Base-by-base conservation (phyloP, 371 early-diverging fungal genomes). In the Lichtheimia corymbifera region DNA sequence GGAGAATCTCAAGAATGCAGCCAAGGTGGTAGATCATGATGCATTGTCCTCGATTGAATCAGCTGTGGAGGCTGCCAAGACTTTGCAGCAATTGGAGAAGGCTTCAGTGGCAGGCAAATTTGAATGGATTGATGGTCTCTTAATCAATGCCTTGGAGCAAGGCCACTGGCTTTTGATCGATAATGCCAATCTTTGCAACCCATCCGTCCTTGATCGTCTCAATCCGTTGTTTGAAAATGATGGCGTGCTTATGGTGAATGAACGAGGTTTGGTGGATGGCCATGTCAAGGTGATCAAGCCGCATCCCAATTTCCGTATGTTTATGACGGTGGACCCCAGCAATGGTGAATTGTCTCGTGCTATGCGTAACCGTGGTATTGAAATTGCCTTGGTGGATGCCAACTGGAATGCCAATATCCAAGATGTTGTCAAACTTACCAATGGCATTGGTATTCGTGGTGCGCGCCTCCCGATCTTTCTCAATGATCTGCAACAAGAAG, bases 111-210 rank as follows among this genome's bases (percentile, higher is more conserved):
- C 87, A 22, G 93, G 93, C 25, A 83, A 85, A 42, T 98, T 98
- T 66, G 98, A 97, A 69, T 98, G 98, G 97, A 89, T 97, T 43
- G 97, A 98, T 74, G 99, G 99, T 40, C 84, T 94, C 4, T 81
- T 99, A 17, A 89, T 99, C 43, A 83, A 90, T 52, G 99, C 99
- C 0, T 76, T 99, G 30, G 86, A 93, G 67, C 85, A 94, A 35
- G 99, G 99, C 5, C 79, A 95, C 66, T 99, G 99, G 99, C 79
- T 99, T 28, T 77, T 99, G 56, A 88, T 99, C 45, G 99, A 99
- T 77, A 98, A 99, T 71, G 95, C 98, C 61, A 99, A 99, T 70
- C 73, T 96, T 59, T 97, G 98, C 72, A 93, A 93, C 60, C 90
- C 99, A 1, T 92, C 96, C 12, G 96, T 98, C 12, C 82, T 98